Percentiles rank a stretch among this genome's conserved stretches.
These are phyloP conservation scores for Ananas comosus DNA, from an alignment of 176 grass and related monocot species.

Conservation along the genomic window DNA sequence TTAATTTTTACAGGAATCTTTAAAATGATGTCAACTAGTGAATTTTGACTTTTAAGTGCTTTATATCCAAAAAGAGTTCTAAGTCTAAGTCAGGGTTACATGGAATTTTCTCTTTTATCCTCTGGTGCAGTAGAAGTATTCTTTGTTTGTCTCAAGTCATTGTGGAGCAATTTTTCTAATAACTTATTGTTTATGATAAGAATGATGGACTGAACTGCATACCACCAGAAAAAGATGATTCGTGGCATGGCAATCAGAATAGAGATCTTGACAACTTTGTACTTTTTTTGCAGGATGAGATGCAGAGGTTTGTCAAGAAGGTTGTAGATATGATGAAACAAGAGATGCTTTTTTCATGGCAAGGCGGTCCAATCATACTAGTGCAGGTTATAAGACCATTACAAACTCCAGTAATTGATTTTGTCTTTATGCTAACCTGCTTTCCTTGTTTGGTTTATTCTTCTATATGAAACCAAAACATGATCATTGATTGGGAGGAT, in stretches of 20 bases:
- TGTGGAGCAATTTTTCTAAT: too few relatives aligned
- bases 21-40: too few relatives aligned
- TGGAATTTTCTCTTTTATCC: too few relatives aligned
- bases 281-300: constrained; percentile 50
- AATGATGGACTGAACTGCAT: neutral
- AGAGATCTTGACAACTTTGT: neutral
- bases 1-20: too few relatives aligned
- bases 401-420: too few relatives aligned
- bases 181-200: too few relatives aligned
- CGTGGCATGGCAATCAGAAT: neutral
- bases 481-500: too few relatives aligned
- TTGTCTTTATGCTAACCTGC: neutral
- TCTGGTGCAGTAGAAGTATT: too few relatives aligned
- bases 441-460: neutral
- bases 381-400: constrained; percentile 44
- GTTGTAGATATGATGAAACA: constrained; percentile 73
- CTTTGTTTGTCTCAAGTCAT: too few relatives aligned
- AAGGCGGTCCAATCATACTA: constrained; percentile 94
- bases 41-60: too few relatives aligned
- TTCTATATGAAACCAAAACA: neutral
- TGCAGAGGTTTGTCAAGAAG: constrained; percentile 89
- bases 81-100: too few relatives aligned
- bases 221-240: neutral
- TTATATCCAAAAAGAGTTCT: too few relatives aligned
- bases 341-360: constrained; percentile 93